Base-by-base conservation (phyloP, 192 early-diverging fungal species). In the Haplosporangium gracile region DNA sequence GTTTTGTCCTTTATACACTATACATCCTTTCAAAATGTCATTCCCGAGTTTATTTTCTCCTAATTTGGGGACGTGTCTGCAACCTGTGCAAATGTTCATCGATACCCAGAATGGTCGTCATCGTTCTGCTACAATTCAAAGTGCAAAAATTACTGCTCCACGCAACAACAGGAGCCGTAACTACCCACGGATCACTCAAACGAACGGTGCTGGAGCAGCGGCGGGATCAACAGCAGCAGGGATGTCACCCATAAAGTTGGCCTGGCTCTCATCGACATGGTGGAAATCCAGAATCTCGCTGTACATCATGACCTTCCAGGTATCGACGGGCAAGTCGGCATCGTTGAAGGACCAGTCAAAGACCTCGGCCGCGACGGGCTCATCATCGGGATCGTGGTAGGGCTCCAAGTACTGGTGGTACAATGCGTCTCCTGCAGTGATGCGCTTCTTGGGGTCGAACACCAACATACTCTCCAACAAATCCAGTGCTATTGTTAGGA, bases 311-410 rank as follows among this genome's bases (percentile, higher is more conserved):
- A 95, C 92, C 88, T 95, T 96, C 97, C 97, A 97, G 79, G 94
- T 93, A 75, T 96, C 96, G 24, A 95, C 92, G 8, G 95, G 93
- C 81, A 97, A 88, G 75, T 99, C 97, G 0, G 95, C 95, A 72
- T 98, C 97, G 75, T 95, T 97, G 89, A 97, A 98, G 16, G 96
- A 96, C 98, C 98, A 99, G 89, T 99, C 97, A 87, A 99, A 99
- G 77, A 88, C 89, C 74, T 91, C 93, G 29, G 92, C 93, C 29
- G 95, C 95, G 22, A 89, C 90, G 10, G 97, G 97, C 87, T 99
- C 97, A 82, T 97, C 96, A 34, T 93, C 90, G 68, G 95, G 94
- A 88, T 99, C 97, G 85, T 98, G 96, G 84, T 97, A 98, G 16
- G 94, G 95, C 75, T 95, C 95, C 32, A 99, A 88, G 79, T 97